Evolutionary conservation across 2,329 filamentous ascomycete genomes (phyloP).

Genomic region (Penicillium sp.): DNA sequence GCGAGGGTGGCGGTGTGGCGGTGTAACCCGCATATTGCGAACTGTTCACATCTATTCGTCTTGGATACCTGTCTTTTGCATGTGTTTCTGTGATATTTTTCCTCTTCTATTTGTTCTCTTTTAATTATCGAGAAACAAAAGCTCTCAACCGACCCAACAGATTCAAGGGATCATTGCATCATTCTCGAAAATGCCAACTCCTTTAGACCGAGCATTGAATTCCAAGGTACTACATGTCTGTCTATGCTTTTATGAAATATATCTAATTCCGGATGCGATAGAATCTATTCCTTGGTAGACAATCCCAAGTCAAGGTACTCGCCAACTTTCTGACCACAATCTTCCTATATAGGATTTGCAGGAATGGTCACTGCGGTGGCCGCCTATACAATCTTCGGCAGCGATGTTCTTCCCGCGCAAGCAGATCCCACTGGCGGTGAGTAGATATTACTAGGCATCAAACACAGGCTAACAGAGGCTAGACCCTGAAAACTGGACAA

Average conservation of each 20-base stretch:
- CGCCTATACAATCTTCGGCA: constrained; percentile 75
- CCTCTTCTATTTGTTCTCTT: not conserved
- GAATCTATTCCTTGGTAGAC: constrained; percentile 61
- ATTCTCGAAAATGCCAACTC: constrained; percentile 53
- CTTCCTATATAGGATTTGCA: constrained; percentile 57
- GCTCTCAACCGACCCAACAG: not conserved
- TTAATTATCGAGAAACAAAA: not conserved
- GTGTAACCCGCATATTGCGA: not conserved
- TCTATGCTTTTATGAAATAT: constrained; percentile 6
- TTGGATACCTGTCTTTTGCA: constrained; percentile 3
- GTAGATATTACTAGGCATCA: not conserved
- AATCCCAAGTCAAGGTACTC: constrained; percentile 1
- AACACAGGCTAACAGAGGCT: constrained; percentile 6
- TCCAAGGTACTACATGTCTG: constrained; percentile 51
- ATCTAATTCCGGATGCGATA: constrained; percentile 29
- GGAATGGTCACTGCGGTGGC: constrained; percentile 73
- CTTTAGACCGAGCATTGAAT: constrained; percentile 58
- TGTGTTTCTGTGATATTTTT: not conserved
- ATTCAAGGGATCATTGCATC: not conserved
- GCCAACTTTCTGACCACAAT: constrained; percentile 16
- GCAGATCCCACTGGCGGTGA: constrained; percentile 68
- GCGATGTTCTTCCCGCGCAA: constrained; percentile 68
- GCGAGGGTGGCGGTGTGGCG: constrained; percentile 4
- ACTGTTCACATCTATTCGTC: not conserved
- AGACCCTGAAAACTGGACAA: constrained; percentile 66